A percentile compares a stretch with the other conserved stretches of the same genome.
Evolutionary conservation across 495 filamentous ascomycete species (phyloP).

Genomic region (Cryomyces minteri): DNA sequence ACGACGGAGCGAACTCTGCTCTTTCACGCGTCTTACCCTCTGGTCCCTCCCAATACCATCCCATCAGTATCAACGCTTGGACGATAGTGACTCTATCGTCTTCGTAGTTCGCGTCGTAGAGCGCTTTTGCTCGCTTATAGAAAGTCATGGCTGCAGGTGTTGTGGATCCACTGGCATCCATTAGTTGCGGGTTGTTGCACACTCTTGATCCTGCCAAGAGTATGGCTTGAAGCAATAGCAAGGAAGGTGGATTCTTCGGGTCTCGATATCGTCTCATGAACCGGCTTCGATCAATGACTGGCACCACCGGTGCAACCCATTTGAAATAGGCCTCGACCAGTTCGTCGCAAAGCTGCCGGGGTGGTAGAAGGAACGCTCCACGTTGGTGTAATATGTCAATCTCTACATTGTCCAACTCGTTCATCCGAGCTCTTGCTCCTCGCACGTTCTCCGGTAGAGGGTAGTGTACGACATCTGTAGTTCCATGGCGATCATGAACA

Average conservation of each 20-base stretch:
- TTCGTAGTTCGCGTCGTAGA: conserved; percentile 97
- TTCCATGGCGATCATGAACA: conserved; percentile 85
- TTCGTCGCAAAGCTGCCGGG: conserved; percentile 80
- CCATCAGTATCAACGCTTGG: conserved; percentile 83
- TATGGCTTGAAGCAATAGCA: conserved; percentile 82
- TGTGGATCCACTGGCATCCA: conserved; percentile 91
- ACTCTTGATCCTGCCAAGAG: conserved; percentile 85
- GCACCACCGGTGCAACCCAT: conserved; percentile 97
- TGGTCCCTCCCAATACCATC: conserved; percentile 99
- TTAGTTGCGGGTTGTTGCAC: conserved; percentile 83
- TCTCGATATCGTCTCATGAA: conserved; percentile 95
- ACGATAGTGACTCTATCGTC: conserved; percentile 96
- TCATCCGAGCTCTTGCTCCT: conserved; percentile 66
- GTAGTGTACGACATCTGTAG: conserved; percentile 93
- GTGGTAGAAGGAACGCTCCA: conserved; percentile 84
- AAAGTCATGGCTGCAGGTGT: conserved; percentile 96
- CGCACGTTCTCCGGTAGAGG: conserved; percentile 83
- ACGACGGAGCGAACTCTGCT: not conserved
- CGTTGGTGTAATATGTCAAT: conserved; percentile 94
- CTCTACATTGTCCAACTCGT: conserved; percentile 88
- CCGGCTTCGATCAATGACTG: conserved; percentile 81
- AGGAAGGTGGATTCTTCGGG: conserved; percentile 81
- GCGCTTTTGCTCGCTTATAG: conserved; percentile 91
- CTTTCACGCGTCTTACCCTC: conserved; percentile 37
- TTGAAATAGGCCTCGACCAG: conserved; percentile 89